Base-by-base conservation (phyloP, 2,329 filamentous ascomycete species). In the Apiospora marii region DNA sequence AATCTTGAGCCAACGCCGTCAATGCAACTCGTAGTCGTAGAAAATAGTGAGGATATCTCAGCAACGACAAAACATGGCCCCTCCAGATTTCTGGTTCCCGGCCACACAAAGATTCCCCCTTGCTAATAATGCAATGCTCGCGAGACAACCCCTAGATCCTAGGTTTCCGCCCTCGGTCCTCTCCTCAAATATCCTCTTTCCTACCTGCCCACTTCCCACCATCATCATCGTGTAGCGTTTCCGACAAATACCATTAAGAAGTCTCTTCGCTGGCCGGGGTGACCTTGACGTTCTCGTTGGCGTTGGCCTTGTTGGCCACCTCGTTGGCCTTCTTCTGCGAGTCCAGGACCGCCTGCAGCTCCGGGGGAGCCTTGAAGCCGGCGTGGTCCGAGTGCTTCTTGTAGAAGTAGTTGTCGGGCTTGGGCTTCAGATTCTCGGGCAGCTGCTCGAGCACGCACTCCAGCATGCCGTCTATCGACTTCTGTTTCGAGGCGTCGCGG, bases 381-480 rank as follows among this genome's bases (percentile, higher is more conserved):
- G 92, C 91, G 83, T 98, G 95, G 81, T 97, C 94, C 61, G 91
- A 90, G 85, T 98, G 96, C 82, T 92, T 93, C 86, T 96, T 96
- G 86, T 98, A 98, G 82, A 91, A 92, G 84, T 93, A 95, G 81
- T 90, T 90, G 73, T 92, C 90, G 67, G 88, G 79, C 84, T 92
- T 93, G 51, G 94, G 94, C 73, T 87, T 87, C 76, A 97, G 84
- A 80, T 96, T 93, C 1, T 88, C 84, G 7, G 92, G 92, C 43
- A 98, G 85, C 76, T 93, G 90, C 70, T 92, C 89, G 68, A 97
- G 85, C 70, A 98, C 91, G 68, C 90, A 92, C 74, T 90, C 85
- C 68, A 95, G 87, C 73, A 98, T 88, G 75, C 87, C 89, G 80
- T 96, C 91, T 77, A 96, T 89, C 7, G 94, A 96, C 77, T 89